phyloP scores from a whole-genome alignment of 345 rosid species.

The Sapria himalayana region DNA sequence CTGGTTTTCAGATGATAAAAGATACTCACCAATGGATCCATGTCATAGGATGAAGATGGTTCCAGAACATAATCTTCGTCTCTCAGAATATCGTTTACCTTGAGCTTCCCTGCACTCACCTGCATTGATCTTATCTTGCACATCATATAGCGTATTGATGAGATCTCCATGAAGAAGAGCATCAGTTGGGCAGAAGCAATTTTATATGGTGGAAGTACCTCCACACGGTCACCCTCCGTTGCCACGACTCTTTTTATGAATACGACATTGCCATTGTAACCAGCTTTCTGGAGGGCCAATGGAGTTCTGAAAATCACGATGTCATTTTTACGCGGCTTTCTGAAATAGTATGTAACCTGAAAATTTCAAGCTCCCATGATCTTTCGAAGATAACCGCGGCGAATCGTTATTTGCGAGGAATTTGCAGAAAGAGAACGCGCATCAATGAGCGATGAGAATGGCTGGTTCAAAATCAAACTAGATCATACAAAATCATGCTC shows the following conservation, averaged over 20 bases:
- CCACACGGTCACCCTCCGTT: constrained; percentile 81
- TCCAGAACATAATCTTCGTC: constrained; percentile 52
- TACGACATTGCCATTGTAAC: constrained; percentile 81
- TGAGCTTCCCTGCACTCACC: constrained; percentile 59
- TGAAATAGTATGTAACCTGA: constrained; percentile 71
- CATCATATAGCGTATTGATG: background rate
- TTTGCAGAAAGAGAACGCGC: no score
- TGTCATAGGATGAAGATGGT: constrained; percentile 56
- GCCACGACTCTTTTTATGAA: constrained; percentile 81
- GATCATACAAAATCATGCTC: no score
- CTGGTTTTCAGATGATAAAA: background rate
- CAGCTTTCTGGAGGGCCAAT: constrained; percentile 85
- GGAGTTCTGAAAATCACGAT: constrained; percentile 88
- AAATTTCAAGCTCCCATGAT: constrained; percentile 10
- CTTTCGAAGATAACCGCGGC: no score
- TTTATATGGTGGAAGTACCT: constrained; percentile 25
- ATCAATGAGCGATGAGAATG: no score
- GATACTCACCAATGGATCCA: constrained; percentile 58
- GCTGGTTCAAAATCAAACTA: no score
- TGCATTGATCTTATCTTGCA: constrained; percentile 10
- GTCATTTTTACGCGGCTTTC: constrained; percentile 89
- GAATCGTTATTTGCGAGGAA: no score
- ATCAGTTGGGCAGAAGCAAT: background rate
- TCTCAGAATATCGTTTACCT: constrained; percentile 50
- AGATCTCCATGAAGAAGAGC: background rate